Base-by-base conservation (phyloP, 2,329 filamentous ascomycete genomes). In the Arthrobotrys musiformis region DNA sequence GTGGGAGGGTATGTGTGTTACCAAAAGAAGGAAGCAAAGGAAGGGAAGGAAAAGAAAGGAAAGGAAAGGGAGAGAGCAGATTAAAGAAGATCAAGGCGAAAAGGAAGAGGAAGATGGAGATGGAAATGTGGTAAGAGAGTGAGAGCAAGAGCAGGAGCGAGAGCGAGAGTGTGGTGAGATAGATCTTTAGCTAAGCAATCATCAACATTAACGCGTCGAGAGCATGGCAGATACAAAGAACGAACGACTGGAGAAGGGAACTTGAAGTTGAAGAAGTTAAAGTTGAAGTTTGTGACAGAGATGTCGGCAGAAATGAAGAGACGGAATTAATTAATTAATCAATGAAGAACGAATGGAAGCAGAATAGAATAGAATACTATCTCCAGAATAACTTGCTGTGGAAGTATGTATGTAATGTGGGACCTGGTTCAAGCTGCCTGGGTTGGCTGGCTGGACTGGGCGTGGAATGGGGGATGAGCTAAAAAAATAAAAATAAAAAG, bases 401-500 rank as follows among this genome's bases (percentile, higher is more conserved):
- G 8, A 40, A 28, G 52, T 56, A 46, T 52, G 30, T 42, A 35
- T 15, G 17, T 24, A 5, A 42, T 42, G 35, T 2, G 19, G 40
- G 40, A 42, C 40, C 8, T 2, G n/a, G 40, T 42, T 58, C n/a
- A 22, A 60, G 42, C 61, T 46, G 37, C n/a, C n/a, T n/a, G n/a
- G n/a, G n/a, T n/a, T n/a, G n/a, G n/a, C n/a, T n/a, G n/a, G n/a
- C n/a, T n/a, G n/a, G n/a, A n/a, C n/a, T n/a, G n/a, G 35, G 40
- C 48, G 35, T 58, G 63, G 67, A 70, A 70, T 62, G 66, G 24
- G n/a, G 52, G 62, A 54, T 46, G 42, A 70, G 56, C 33, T 52
- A 54, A 42, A 19, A 19, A 42, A 42, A 42, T 5, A 33, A 63
- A 56, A 37, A 52, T 50, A 69, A 61, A 33, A 56, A 63, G 46